Evolutionary conservation across 2,329 filamentous ascomycete genomes (phyloP).

Genomic region (Aspergillus bombycis): DNA sequence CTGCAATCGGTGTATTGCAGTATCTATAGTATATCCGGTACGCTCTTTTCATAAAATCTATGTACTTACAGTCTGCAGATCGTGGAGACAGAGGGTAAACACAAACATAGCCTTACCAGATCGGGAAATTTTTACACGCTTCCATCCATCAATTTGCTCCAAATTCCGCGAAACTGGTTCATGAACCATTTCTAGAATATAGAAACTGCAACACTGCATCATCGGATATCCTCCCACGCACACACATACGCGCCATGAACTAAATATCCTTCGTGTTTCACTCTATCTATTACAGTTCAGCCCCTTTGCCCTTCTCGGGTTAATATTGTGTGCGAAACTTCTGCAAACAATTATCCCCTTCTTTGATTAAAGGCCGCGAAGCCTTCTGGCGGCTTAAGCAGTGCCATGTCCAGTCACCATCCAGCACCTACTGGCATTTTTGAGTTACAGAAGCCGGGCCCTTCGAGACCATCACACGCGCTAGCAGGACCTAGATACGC

Average conservation of each 20-base stretch:
- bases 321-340: background rate
- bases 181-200: background rate
- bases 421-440: conserved; percentile 29
- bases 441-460: conserved; percentile 26
- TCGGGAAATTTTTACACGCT: background rate
- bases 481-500: conserved; percentile 20
- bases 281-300: background rate
- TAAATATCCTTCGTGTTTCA: background rate
- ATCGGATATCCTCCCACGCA: background rate
- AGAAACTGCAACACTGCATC: conserved; percentile 6
- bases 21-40: background rate
- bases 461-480: conserved; percentile 17
- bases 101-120: background rate
- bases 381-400: background rate
- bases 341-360: background rate
- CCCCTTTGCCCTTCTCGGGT: background rate
- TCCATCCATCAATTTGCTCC: background rate
- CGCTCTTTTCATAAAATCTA: background rate
- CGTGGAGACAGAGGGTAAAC: conserved; percentile 1
- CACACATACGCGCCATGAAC: conserved; percentile 1
- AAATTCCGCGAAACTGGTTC: background rate
- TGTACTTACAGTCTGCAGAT: background rate
- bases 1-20: background rate
- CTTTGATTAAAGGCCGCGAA: background rate
- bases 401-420: conserved; percentile 32